A percentile compares a stretch with the other conserved stretches of the same genome.
Conservation (phyloP, 257 asterid species). For the Nemophila menziesii region DNA sequence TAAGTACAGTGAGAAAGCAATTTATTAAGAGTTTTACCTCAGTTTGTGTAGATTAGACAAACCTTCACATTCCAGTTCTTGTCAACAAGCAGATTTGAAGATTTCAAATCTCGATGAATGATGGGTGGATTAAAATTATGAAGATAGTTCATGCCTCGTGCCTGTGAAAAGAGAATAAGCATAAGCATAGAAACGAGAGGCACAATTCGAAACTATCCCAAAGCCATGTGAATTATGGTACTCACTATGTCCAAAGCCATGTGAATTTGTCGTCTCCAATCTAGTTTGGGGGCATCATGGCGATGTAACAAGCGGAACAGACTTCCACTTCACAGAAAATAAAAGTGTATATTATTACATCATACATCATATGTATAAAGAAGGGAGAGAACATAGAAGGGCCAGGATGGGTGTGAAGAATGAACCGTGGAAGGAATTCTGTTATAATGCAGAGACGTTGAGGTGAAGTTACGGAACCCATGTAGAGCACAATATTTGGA, state of each 20-base stretch:
- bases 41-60: conserved; percentile 1
- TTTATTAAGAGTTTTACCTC: neutral
- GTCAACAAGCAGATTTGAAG: conserved; percentile 97
- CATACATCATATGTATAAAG: too few species aligned
- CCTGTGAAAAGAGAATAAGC: conserved; percentile 49
- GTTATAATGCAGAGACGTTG: conserved; percentile 87
- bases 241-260: conserved; percentile 97
- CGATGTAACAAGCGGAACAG: conserved; percentile 68
- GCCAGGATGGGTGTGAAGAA: too few species aligned
- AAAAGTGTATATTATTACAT: conserved; percentile 4
- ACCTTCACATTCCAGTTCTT: conserved; percentile 98
- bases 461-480: conserved; percentile 94
- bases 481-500: conserved; percentile 89
- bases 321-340: conserved; percentile 62
- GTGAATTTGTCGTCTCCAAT: conserved; percentile 72
- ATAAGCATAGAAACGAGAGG: too few species aligned
- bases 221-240: too few species aligned
- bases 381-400: too few species aligned
- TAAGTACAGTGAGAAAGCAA: neutral
- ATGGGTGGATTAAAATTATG: conserved; percentile 81
- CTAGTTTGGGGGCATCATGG: conserved; percentile 59
- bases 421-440: too few species aligned
- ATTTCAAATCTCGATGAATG: conserved; percentile 89
- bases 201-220: neutral
- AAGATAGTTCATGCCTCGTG: conserved; percentile 94